Base-by-base conservation (phyloP, 352 stramenopile species). In the Pythium plurisporium region DNA sequence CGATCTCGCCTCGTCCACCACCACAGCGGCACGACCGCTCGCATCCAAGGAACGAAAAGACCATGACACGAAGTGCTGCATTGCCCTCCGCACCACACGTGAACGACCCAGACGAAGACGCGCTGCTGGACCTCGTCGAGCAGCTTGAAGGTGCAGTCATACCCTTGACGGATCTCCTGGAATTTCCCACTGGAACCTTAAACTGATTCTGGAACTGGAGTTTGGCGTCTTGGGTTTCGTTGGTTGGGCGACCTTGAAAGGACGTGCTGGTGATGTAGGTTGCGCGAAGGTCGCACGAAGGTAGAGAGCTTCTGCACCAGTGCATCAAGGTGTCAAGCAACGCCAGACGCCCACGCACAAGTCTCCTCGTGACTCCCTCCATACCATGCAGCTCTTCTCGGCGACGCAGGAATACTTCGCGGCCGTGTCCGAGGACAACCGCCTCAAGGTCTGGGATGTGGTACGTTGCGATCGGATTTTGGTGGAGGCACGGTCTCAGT, bases 381-480 rank as follows among this genome's bases (percentile, higher is more conserved):
- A n/a, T n/a, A n/a, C 30, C 43, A 82, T 92, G 76, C 82, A 89
- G 62, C 67, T 85, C 69, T 89, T 94, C 55, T 72, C 79, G 50
- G 64, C 77, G 48, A 81, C 81, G 70, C 82, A 86, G 59, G 79
- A 86, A 61, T 80, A 76, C 65, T 91, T 91, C 58, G 82, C 79
- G 51, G 72, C 75, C 62, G 82, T 94, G 63, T 87, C 82, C 40
- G 79, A 88, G 48, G 85, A 94, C 70, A 81, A 79, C 56, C 82
- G 85, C 38, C 73, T 94, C 46, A 89, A 89, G 70, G 68, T 94
- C 40, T 94, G 82, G 82, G 70, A 94, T 59, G 72, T 89, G 62
- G 76, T 85, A 57, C 61, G 75, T 78, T n/a, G n/a, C n/a, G n/a
- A n/a, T n/a, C n/a, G n/a, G n/a, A n/a, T n/a, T n/a, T n/a, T n/a